Percentiles rank a stretch among this genome's conserved stretches.
phyloP scores from a whole-genome alignment of 2,329 filamentous ascomycete species.

The Cryphonectria japonica region DNA sequence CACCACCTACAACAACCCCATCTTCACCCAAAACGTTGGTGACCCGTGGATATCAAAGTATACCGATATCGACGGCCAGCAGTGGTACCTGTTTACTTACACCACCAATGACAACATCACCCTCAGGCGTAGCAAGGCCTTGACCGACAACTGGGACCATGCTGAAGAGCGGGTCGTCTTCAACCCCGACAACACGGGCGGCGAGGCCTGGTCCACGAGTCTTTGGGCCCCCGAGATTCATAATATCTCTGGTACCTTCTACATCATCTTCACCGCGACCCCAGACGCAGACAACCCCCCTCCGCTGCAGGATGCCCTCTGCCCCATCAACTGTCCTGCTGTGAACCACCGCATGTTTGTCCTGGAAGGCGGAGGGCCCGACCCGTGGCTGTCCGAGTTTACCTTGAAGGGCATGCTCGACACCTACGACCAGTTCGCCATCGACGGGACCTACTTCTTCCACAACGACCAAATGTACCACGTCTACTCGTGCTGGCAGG shows the following conservation, averaged over 20 bases:
- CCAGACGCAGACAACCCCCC: constrained; percentile 40
- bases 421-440: constrained; percentile 43
- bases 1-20: constrained; percentile 45
- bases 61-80: constrained; percentile 35
- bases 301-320: constrained; percentile 40
- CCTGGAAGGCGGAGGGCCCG: constrained; percentile 35
- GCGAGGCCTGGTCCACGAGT: constrained; percentile 41
- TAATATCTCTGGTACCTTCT: constrained; percentile 40
- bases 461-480: constrained; percentile 40
- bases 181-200: constrained; percentile 38
- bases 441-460: constrained; percentile 42
- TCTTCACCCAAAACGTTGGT: constrained; percentile 43
- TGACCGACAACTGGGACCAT: constrained; percentile 47
- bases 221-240: constrained; percentile 43
- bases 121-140: constrained; percentile 40
- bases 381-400: constrained; percentile 41
- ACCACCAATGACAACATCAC: constrained; percentile 46
- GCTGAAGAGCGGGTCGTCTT: constrained; percentile 43
- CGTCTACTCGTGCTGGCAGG: constrained; percentile 43
- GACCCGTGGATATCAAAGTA: constrained; percentile 46
- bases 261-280: constrained; percentile 41
- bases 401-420: constrained; percentile 40
- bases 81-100: constrained; percentile 47
- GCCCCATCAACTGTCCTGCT: constrained; percentile 42
- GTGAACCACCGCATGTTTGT: constrained; percentile 45